phyloP scores from a whole-genome alignment of 2,329 filamentous ascomycete species.

The Phialophora tarda region DNA sequence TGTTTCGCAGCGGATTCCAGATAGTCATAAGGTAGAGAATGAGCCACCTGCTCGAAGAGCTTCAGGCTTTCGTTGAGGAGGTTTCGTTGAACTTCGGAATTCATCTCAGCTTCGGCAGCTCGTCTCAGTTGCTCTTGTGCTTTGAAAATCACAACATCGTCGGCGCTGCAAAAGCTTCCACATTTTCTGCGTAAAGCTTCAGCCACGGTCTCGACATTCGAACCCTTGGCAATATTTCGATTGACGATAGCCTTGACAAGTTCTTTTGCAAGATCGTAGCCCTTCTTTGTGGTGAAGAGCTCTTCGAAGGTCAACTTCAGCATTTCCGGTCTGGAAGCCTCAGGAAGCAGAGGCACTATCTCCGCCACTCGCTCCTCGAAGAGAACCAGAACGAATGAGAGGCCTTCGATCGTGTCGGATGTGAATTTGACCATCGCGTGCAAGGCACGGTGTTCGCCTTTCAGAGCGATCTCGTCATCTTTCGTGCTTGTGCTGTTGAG shows the following conservation, averaged over 20 bases:
- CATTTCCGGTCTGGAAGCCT: conserved; percentile 70
- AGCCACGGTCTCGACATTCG: conserved; percentile 95
- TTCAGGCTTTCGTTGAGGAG: conserved; percentile 86
- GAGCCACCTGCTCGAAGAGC: conserved; percentile 86
- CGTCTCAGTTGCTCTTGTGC: conserved; percentile 93
- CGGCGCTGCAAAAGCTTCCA: conserved; percentile 95
- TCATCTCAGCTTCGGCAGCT: conserved; percentile 76
- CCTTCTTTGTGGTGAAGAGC: conserved; percentile 78
- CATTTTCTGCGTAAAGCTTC: conserved; percentile 91
- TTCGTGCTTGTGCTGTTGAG: conserved; percentile 77
- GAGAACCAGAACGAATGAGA: conserved; percentile 91
- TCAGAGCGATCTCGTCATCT: conserved; percentile 88
- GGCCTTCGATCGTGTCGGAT: conserved; percentile 90
- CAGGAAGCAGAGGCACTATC: conserved; percentile 78
- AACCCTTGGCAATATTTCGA: conserved; percentile 93
- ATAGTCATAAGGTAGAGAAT: conserved; percentile 79
- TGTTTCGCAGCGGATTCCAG: conserved; percentile 77
- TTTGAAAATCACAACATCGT: conserved; percentile 98
- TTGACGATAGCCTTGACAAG: conserved; percentile 98
- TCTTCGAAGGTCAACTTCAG: conserved; percentile 82
- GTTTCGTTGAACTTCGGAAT: conserved; percentile 76
- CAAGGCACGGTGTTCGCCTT: conserved; percentile 92
- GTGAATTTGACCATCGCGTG: conserved; percentile 85
- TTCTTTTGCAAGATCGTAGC: conserved; percentile 88
- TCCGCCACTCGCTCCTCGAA: conserved; percentile 94